A percentile compares a stretch with the other conserved stretches of the same genome.
Conservation (phyloP, 179 eudicot species). For the Nepenthes alata region DNA sequence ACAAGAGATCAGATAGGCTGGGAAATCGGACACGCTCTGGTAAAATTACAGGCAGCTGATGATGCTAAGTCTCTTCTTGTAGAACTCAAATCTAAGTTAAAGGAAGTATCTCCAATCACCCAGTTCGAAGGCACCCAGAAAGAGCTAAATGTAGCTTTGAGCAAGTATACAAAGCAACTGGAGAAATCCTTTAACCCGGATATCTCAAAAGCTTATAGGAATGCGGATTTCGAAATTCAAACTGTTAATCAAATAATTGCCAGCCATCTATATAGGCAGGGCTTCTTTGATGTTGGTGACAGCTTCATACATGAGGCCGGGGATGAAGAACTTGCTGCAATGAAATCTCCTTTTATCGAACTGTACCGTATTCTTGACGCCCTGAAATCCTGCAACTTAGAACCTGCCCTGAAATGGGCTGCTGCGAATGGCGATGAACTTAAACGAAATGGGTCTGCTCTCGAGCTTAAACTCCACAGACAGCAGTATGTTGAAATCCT, state of each 20-base stretch:
- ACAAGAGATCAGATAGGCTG: slow-evolving; percentile 43
- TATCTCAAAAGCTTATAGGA: slow-evolving; percentile 65
- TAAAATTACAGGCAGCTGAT: slow-evolving; percentile 38
- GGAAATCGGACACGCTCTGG: slow-evolving; percentile 55
- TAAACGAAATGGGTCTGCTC: slow-evolving; percentile 50
- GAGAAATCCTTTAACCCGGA: slow-evolving; percentile 57
- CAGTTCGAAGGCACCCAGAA: slow-evolving; percentile 46
- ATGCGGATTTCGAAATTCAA: slow-evolving; percentile 45
- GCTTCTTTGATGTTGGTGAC: slow-evolving; percentile 48
- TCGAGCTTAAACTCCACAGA: slow-evolving; percentile 67
- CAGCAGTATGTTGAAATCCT: slow-evolving; percentile 60
- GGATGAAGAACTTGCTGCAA: slow-evolving; percentile 32
- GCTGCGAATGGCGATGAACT: slow-evolving; percentile 47
- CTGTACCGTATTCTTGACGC: slow-evolving; percentile 75
- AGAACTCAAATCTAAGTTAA: slow-evolving; percentile 55
- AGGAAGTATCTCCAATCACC: slow-evolving; percentile 27
- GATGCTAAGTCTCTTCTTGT: slow-evolving; percentile 29
- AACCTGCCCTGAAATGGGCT: slow-evolving; percentile 73
- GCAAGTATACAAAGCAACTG: slow-evolving; percentile 47
- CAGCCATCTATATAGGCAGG: slow-evolving; percentile 62
- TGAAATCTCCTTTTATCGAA: slow-evolving; percentile 48
- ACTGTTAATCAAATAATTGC: slow-evolving; percentile 49
- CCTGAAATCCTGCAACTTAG: slow-evolving; percentile 45
- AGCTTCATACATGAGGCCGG: slow-evolving; percentile 49
- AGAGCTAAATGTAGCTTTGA: slow-evolving; percentile 45